These are phyloP conservation scores for Pyrenophora graminea DNA, from an alignment of 2,329 filamentous ascomycete species.

Conservation along the genomic window DNA sequence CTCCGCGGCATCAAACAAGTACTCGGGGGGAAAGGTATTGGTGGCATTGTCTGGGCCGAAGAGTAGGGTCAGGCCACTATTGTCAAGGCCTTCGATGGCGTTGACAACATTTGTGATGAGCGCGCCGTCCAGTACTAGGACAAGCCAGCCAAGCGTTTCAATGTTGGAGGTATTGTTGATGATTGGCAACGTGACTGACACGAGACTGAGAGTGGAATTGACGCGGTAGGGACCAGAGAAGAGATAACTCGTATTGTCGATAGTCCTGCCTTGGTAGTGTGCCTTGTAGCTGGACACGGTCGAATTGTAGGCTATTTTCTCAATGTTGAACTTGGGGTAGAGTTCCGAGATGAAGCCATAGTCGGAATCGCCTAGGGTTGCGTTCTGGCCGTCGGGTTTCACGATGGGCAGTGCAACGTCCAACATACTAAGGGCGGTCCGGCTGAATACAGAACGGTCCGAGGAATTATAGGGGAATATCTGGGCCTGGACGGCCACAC, in stretches of 20 bases:
- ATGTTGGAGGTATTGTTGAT: constrained; percentile 65
- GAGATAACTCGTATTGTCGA: constrained; percentile 61
- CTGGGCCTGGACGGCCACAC: constrained; percentile 69
- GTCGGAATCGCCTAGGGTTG: constrained; percentile 63
- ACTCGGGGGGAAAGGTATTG: constrained; percentile 57
- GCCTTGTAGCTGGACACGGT: constrained; percentile 46
- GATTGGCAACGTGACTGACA: constrained; percentile 82
- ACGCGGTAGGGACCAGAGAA: constrained; percentile 75
- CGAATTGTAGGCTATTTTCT: constrained; percentile 38
- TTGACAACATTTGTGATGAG: constrained; percentile 65
- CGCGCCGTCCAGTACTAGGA: constrained; percentile 71
- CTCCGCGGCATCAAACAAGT: constrained; percentile 34
- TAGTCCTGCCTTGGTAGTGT: constrained; percentile 47
- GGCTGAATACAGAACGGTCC: constrained; percentile 47
- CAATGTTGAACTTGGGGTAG: constrained; percentile 79
- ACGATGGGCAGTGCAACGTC: constrained; percentile 66
- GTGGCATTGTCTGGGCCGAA: constrained; percentile 68
- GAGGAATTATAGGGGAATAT: constrained; percentile 72
- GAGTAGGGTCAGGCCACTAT: constrained; percentile 71
- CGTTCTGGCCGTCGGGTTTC: constrained; percentile 60
- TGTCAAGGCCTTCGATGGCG: constrained; percentile 70
- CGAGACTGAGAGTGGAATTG: constrained; percentile 72
- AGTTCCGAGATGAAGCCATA: constrained; percentile 72
- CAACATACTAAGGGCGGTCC: constrained; percentile 54
- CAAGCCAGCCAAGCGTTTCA: constrained; percentile 81